These are phyloP conservation scores for Alternaria alternata DNA, from an alignment of 2,329 filamentous ascomycete genomes.

Conservation along the genomic window DNA sequence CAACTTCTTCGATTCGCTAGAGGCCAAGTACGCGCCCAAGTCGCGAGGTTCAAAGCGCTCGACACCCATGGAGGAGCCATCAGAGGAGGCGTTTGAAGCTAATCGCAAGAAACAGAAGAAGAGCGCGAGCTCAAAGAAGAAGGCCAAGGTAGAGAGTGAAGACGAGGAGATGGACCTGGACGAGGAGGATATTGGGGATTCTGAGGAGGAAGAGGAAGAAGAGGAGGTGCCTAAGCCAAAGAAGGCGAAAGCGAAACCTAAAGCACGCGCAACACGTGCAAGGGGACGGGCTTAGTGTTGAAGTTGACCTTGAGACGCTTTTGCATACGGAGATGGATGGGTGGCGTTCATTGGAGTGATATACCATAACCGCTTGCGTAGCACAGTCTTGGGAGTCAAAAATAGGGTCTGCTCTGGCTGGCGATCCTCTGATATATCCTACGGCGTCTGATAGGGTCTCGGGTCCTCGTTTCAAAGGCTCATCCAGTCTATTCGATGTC, in stretches of 20 bases:
- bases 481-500: not conserved
- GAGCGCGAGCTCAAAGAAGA: constrained; percentile 26
- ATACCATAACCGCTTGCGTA: constrained; percentile 18
- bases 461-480: not conserved
- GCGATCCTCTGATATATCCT: not conserved
- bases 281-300: constrained; percentile 24
- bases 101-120: constrained; percentile 43
- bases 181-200: constrained; percentile 38
- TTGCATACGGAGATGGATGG: not conserved
- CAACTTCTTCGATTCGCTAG: constrained; percentile 47
- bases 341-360: constrained; percentile 12
- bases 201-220: constrained; percentile 32
- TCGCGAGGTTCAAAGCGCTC: constrained; percentile 57
- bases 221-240: constrained; percentile 28
- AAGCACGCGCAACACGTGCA: constrained; percentile 22
- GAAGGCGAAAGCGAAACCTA: constrained; percentile 30
- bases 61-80: constrained; percentile 60
- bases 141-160: constrained; percentile 28
- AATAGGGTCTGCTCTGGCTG: not conserved
- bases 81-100: constrained; percentile 67
- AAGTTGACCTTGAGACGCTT: not conserved
- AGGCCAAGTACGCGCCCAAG: constrained; percentile 48
- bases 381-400: not conserved
- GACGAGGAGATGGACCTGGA: constrained; percentile 32
- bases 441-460: not conserved